Conservation (phyloP, 768 basidiomycete genomes). For the Lactarius tabidus region DNA sequence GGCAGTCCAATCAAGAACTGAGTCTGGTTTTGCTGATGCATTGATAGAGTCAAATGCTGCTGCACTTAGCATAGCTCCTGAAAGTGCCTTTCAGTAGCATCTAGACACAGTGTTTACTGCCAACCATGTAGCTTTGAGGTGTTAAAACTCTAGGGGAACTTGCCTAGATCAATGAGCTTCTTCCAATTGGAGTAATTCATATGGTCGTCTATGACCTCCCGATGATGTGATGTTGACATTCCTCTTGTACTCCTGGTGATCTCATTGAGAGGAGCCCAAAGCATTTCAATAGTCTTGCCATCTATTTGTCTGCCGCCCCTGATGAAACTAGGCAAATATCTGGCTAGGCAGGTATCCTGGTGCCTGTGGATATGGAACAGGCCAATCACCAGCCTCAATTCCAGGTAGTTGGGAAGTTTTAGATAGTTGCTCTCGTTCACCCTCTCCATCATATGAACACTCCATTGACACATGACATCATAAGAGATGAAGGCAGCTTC, state of each 20-base stretch:
- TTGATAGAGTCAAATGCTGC: too few species aligned
- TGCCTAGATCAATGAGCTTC: too few species aligned
- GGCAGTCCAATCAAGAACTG: too few species aligned
- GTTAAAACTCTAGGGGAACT: background rate
- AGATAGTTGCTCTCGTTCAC: background rate
- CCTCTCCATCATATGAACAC: too few species aligned
- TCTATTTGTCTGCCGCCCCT: constrained; percentile 4
- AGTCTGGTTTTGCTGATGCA: too few species aligned
- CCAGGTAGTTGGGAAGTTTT: background rate
- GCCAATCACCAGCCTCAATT: too few species aligned
- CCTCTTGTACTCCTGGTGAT: constrained; percentile 17
- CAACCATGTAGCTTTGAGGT: background rate
- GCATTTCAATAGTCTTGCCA: constrained; percentile 11
- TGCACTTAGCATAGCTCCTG: too few species aligned
- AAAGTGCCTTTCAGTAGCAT: background rate
- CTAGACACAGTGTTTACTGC: background rate
- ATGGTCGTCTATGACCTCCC: too few species aligned
- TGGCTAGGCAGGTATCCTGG: constrained; percentile 3
- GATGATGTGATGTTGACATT: background rate
- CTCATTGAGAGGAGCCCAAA: too few species aligned
- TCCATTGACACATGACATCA: too few species aligned
- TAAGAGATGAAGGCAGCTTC: too few species aligned
- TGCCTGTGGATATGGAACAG: constrained; percentile 4
- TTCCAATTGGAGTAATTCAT: too few species aligned
- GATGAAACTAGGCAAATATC: constrained; percentile 3